These are phyloP conservation scores for Penicillium silybi DNA, from an alignment of 495 filamentous ascomycete genomes.

Conservation along the genomic window DNA sequence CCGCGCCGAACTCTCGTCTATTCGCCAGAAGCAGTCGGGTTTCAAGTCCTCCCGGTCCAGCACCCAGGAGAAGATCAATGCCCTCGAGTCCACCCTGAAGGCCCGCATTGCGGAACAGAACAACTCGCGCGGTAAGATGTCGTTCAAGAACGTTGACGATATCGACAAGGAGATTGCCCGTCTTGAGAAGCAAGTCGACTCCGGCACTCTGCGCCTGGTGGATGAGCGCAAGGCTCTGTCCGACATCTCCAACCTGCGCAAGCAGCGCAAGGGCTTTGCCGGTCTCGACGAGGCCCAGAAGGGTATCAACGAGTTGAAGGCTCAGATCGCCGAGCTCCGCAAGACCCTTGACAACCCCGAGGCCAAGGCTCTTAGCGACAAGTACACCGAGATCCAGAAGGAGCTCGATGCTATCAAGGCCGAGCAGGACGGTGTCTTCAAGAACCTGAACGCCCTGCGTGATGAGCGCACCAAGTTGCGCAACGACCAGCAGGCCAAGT, in stretches of 20 bases:
- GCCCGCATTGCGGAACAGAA: constrained; percentile 81
- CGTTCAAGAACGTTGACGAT: constrained; percentile 83
- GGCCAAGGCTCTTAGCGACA: constrained; percentile 77
- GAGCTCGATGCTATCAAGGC: constrained; percentile 86
- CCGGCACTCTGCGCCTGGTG: constrained; percentile 84
- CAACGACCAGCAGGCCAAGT: constrained; percentile 80
- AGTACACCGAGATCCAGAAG: constrained; percentile 73
- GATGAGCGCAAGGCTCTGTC: constrained; percentile 92
- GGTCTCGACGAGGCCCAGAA: constrained; percentile 78
- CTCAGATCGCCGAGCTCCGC: constrained; percentile 77
- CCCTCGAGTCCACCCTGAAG: constrained; percentile 77
- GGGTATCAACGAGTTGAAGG: constrained; percentile 77
- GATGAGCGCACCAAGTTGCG: constrained; percentile 83
- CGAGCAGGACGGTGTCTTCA: constrained; percentile 83
- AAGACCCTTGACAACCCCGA: constrained; percentile 91
- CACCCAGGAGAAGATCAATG: constrained; percentile 82
- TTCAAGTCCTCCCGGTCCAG: constrained; percentile 74
- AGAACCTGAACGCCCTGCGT: constrained; percentile 78
- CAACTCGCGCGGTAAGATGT: constrained; percentile 65
- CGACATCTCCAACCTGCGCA: constrained; percentile 76
- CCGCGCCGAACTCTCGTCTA: constrained; percentile 61
- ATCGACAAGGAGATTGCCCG: constrained; percentile 74
- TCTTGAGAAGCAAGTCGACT: constrained; percentile 79
- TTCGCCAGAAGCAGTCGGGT: constrained; percentile 75
- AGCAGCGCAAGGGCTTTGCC: constrained; percentile 85